Evolutionary conservation across 1,284 basidiomycete genomes (phyloP), one percentile per base, ranked within the genome.

Genomic region (Naganishia liquefaciens): DNA sequence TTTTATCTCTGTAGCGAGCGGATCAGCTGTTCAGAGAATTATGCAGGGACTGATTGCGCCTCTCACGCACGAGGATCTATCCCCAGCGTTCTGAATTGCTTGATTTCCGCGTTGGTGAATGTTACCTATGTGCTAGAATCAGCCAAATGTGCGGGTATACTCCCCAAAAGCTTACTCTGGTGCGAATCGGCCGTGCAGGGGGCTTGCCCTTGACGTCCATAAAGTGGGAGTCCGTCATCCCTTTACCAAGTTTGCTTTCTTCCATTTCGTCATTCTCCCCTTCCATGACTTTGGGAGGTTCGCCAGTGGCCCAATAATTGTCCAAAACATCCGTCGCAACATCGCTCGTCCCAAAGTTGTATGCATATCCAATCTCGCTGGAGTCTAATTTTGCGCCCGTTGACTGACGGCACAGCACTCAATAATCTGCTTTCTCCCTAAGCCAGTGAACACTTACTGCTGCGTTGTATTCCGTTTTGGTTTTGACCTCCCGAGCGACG

Each of bases 81-180:
- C 13, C 87, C 88, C 67, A 93, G 74, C 0, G 88, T 89, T 68
- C 90, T 87, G 79, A 97, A 89, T 17, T 86, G 84, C 37, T 83
- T 84, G 63, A 95, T 82, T 74, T 98, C 92, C 19, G 91, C 88
- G n/a, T 86, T 82, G 0, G 86, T 88, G 74, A 90, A 96, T 74
- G 92, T 90, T 13, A 90, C 85, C 87, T 91, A 70, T 63, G 57
- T n/a, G 66, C 62, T 33, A 15, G 63, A 50, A 7, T 62, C 37
- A 62, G 25, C 49, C 23, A n/a, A 40, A 40, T 30, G 54, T 50
- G 17, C 6, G 19, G 10, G 21, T 17, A 21, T 39, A 2, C 33
- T 3, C 37, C n/a, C 30, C 11, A n/a, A 53, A n/a, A 69, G 57
- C 79, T 76, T 65, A 82, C 79, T 64, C 80, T 76, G 27, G 74